Conservation (phyloP, 306 rosid species). For the Myrica gale region DNA sequence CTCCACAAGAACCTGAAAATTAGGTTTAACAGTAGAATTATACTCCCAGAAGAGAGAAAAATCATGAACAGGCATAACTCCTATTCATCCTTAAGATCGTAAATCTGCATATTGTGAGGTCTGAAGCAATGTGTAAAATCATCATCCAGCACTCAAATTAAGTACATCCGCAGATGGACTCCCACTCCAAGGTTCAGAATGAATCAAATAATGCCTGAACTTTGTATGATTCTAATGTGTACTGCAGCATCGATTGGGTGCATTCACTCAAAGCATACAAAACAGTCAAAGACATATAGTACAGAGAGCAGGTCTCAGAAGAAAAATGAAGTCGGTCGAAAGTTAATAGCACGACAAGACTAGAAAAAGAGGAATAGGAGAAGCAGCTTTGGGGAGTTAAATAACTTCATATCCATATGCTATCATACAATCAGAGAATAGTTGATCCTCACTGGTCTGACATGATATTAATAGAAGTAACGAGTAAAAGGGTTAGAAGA, state of each 20-base stretch:
- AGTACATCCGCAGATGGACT: constrained; percentile 14
- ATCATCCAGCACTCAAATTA: constrained; percentile 14
- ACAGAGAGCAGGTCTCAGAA: constrained; percentile 6
- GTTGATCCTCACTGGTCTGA: not conserved
- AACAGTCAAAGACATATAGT: constrained; percentile 15
- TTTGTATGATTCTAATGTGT: constrained; percentile 1
- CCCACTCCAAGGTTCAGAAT: not conserved
- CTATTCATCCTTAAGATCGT: constrained; percentile 18
- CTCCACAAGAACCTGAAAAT: constrained; percentile 89
- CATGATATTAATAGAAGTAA: not conserved
- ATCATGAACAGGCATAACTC: not conserved
- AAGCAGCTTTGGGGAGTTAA: not conserved
- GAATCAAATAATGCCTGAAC: constrained; percentile 14
- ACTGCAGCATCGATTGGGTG: not conserved
- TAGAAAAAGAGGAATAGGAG: not conserved
- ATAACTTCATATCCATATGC: not conserved
- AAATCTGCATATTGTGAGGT: constrained; percentile 7
- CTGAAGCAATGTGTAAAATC: constrained; percentile 1
- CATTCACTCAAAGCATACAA: not conserved
- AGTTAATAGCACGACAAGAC: not conserved
- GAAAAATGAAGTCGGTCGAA: not conserved
- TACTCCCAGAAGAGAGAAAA: constrained; percentile 3
- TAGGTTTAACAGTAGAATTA: not conserved
- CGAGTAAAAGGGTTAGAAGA: not conserved
- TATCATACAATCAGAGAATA: not conserved